Conservation (phyloP, 176 grass and related monocot genomes). For the Musa beccarii region DNA sequence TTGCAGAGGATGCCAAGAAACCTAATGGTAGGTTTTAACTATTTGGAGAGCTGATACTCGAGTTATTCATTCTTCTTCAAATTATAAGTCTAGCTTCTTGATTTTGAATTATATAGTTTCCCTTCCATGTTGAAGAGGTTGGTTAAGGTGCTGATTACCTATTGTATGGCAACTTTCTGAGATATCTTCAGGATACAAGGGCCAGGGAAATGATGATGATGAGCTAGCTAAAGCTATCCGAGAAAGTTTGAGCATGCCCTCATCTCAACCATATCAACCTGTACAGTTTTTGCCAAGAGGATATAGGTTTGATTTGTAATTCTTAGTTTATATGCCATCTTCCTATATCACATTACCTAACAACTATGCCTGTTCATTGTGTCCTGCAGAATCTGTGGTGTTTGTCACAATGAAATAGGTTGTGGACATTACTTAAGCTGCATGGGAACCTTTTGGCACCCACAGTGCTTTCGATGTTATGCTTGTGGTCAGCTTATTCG, state of each 20-base stretch:
- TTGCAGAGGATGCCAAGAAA: conserved; percentile 68
- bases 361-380: not conserved
- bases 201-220: conserved; percentile 68
- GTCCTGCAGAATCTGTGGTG: conserved; percentile 55
- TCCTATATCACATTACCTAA: not conserved
- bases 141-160: not conserved
- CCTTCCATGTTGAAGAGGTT: not conserved
- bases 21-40: conserved; percentile 36
- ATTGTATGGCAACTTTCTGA: not conserved
- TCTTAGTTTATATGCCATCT: conserved; percentile 3
- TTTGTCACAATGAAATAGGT: conserved; percentile 80
- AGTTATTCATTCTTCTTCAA: not conserved
- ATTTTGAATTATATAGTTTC: not conserved
- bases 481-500: conserved; percentile 56
- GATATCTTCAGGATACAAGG: conserved; percentile 36
- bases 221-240: conserved; percentile 53
- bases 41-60: not conserved
- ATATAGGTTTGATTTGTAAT: conserved; percentile 43
- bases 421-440: conserved; percentile 93
- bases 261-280: conserved; percentile 50
- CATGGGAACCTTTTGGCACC: conserved; percentile 94
- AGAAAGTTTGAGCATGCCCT: conserved; percentile 55
- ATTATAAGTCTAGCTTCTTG: not conserved
- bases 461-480: conserved; percentile 67
- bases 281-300: conserved; percentile 54